Evolutionary conservation across 306 rosid genomes (phyloP).

Genomic region (Prunus padus): DNA sequence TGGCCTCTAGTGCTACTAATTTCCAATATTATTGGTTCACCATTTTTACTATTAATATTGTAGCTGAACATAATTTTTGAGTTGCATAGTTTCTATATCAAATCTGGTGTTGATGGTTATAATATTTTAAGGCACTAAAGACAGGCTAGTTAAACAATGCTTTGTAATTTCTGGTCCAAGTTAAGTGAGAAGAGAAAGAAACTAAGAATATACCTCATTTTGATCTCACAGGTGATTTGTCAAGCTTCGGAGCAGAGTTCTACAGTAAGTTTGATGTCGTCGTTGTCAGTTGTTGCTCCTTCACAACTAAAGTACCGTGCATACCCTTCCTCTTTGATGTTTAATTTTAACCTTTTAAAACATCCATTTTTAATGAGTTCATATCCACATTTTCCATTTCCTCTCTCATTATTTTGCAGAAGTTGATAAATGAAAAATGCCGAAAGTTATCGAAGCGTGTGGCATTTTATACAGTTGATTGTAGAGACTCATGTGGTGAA

Average conservation of each 20-base stretch:
- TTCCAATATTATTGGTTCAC: not conserved
- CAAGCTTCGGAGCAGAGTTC: constrained; percentile 67
- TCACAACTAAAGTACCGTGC: constrained; percentile 59
- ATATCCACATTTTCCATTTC: not conserved
- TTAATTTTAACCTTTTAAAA: not conserved
- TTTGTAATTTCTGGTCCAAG: not conserved
- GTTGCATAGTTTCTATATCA: not conserved
- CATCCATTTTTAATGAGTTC: not conserved
- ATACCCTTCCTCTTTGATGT: not conserved
- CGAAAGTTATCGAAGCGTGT: constrained; percentile 67
- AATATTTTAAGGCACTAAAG: not conserved
- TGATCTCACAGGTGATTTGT: constrained; percentile 61
- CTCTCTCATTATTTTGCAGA: constrained; percentile 47
- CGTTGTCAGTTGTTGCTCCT: constrained; percentile 73
- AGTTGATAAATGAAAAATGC: constrained; percentile 75
- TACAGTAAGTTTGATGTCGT: constrained; percentile 73
- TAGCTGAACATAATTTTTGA: not conserved
- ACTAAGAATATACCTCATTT: not conserved
- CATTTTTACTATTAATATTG: not conserved
- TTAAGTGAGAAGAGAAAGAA: not conserved
- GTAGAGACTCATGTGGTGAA: constrained; percentile 96
- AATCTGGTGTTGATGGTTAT: not conserved
- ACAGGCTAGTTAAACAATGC: not conserved
- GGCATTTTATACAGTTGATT: constrained; percentile 85
- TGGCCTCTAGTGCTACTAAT: constrained; percentile 7